A percentile compares a stretch with the other conserved stretches of the same genome.
phyloP scores from a whole-genome alignment of 192 early-diverging fungal genomes.

The Piromyces finnis region DNA sequence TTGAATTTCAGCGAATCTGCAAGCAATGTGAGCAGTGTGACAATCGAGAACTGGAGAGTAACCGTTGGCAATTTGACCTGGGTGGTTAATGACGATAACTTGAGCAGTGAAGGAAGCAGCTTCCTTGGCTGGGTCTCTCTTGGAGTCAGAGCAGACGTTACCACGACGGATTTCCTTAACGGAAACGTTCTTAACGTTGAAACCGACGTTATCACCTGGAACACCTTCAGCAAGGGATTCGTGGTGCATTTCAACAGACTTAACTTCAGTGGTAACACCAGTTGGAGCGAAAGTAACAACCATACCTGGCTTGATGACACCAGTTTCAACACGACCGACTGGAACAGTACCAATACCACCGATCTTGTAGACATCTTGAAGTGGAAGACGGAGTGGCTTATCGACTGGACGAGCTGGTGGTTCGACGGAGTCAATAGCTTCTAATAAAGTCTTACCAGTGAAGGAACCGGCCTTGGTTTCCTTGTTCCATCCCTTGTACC shows the following conservation, averaged over 20 bases:
- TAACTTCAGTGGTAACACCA: conserved; percentile 80
- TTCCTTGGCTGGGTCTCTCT: conserved; percentile 92
- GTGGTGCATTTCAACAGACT: conserved; percentile 98
- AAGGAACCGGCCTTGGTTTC: conserved; percentile 52
- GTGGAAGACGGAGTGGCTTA: conserved; percentile 91
- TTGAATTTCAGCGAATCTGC: conserved; percentile 77
- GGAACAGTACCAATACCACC: conserved; percentile 92
- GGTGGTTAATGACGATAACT: conserved; percentile 92
- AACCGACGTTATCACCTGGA: conserved; percentile 95
- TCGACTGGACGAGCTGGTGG: conserved; percentile 76
- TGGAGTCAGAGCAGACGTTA: conserved; percentile 87
- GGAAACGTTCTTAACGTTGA: conserved; percentile 97
- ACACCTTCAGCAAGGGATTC: conserved; percentile 69
- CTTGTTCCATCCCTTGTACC: conserved; percentile 97
- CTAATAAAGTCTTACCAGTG: conserved; percentile 64
- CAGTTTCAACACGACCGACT: conserved; percentile 59
- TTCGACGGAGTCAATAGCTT: conserved; percentile 90
- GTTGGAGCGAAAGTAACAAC: conserved; percentile 34
- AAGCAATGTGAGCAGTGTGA: conserved; percentile 94
- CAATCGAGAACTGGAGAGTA: conserved; percentile 91
- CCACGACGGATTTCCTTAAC: conserved; percentile 96
- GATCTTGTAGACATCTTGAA: conserved; percentile 98
- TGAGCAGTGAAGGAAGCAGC: conserved; percentile 81
- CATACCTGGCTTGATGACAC: conserved; percentile 21
- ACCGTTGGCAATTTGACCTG: conserved; percentile 81